These are phyloP conservation scores for Phaeosphaeria sp. DNA, from an alignment of 2,329 filamentous ascomycete species.

Conservation along the genomic window DNA sequence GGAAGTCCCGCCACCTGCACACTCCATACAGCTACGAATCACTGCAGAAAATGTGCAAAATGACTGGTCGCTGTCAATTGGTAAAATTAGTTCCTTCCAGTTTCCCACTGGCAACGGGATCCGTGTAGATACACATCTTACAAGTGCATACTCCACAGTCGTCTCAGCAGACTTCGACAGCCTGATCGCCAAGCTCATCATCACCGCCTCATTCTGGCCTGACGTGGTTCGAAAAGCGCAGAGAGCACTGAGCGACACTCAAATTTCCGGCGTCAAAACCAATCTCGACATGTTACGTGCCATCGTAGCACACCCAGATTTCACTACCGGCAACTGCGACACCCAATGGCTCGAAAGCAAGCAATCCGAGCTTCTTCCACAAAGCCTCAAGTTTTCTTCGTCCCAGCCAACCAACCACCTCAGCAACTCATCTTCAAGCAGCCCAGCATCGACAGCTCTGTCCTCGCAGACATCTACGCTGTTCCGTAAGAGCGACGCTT, in stretches of 20 bases:
- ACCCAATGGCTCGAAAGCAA: conserved; percentile 65
- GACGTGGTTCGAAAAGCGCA: conserved; percentile 60
- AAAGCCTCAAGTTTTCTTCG: conserved; percentile 20
- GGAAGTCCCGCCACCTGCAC: conserved; percentile 44
- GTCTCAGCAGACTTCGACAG: conserved; percentile 65
- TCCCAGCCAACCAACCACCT: conserved; percentile 1
- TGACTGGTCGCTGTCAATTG: conserved; percentile 65
- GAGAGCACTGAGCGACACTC: conserved; percentile 62
- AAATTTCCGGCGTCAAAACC: conserved; percentile 64
- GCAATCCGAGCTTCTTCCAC: conserved; percentile 50
- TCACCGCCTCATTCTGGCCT: conserved; percentile 62
- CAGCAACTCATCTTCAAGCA: not conserved
- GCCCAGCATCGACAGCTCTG: conserved; percentile 7
- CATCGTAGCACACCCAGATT: conserved; percentile 60
- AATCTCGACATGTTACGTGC: conserved; percentile 63
- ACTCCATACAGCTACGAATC: conserved; percentile 64
- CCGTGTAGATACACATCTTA: conserved; percentile 63
- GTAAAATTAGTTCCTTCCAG: conserved; percentile 61
- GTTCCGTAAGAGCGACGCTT: conserved; percentile 66
- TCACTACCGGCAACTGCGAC: conserved; percentile 56
- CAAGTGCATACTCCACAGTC: conserved; percentile 50
- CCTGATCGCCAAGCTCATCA: conserved; percentile 65
- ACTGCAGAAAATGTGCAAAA: conserved; percentile 63
- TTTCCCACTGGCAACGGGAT: conserved; percentile 66
- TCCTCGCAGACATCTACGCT: conserved; percentile 47